Base-by-base conservation (phyloP, 2,329 filamentous ascomycete species). In the Byssothecium circinans region DNA sequence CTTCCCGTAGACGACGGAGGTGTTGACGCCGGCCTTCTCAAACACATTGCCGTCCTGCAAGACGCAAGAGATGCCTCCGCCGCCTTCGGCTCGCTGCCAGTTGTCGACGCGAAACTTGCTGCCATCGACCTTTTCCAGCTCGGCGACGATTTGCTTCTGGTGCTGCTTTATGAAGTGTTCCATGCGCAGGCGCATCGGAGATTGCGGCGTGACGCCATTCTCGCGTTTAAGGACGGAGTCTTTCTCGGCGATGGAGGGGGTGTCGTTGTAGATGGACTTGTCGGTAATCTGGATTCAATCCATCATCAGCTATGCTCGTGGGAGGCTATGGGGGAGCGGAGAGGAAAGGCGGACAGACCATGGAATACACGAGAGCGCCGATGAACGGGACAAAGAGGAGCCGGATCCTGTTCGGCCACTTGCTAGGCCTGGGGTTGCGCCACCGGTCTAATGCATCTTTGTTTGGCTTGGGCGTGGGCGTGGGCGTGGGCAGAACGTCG, bases 151-250 rank as follows among this genome's bases (percentile, higher is more conserved):
- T 87, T 82, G 23, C 62, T 89, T 82, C 68, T 99, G 94, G 64
- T 97, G 89, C 61, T 91, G 83, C 71, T 94, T 94, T 73, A 97
- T 95, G 69, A 97, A 88, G 63, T 89, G 84, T 74, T 99, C 94
- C 94, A 99, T 97, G 54, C 92, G 89, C 48, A 99, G 81, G 45
- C 94, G 91, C 92, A 99, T 97, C 2, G 94, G 91, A 12, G 92
- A 96, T 61, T 85, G 78, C 47, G 85, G 81, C 39, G 80, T 86
- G 41, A 97, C 81, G 54, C 84, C 83, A 47, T 83, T 81, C 70
- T 94, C 88, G 53, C 87, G 85, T 74, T 94, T 96, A n/a, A 83
- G 81, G 53, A 90, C 80, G 55, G 83, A 84, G 71, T 97, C 94
- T 62, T 89, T 84, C 67, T 96, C 89, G 61, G 90, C 91, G 58